Base-by-base conservation (phyloP, 495 filamentous ascomycete species). In the Cenococcum geophilum region DNA sequence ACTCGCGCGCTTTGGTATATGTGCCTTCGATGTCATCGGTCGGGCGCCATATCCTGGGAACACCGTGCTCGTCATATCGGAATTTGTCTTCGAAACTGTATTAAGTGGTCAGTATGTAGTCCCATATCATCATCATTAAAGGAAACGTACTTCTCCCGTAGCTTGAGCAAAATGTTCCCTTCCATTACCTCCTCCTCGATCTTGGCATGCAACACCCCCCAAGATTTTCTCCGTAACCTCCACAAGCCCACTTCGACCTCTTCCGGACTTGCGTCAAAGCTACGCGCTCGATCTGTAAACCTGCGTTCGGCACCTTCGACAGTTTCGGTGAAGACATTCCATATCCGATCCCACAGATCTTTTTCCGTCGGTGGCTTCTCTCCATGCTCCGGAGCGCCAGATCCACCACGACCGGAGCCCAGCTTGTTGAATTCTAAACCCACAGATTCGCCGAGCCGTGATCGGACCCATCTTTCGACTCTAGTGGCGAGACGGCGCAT, bases 131-230 rank as follows among this genome's bases (percentile, higher is more conserved):
- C 23, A 35, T 22, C 11, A 5, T 14, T 35, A 20, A 23, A 36
- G 16, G 49, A 40, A 54, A 68, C 68, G 40, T 68, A 67, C 64
- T 97, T 97, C 76, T 98, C 93, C 6, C 93, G 86, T 32, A 98
- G 82, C 74, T 98, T 98, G 60, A 98, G 81, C 8, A 98, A 76
- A 55, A 98, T 81, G 71, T 97, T 98, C 59, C 92, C 92, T 74
- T 97, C 93, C 81, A 92, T 92, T 73, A 97, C 90, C 73, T 98
- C 93, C 72, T 98, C 93, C 21, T 97, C 95, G 65, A 98, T 89
- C 76, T 89, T 95, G 47, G 88, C 85, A 34, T 87, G 81, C 58
- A 98, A 76, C 8, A 91, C 92, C 25, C 85, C 88, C 95, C 95
- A 98, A 36, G 88, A 91, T 77, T 96, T 96, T 60, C 91, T 82